Evolutionary conservation across 768 basidiomycete species (phyloP).

Genomic region (Cystobasidium tubakii): DNA sequence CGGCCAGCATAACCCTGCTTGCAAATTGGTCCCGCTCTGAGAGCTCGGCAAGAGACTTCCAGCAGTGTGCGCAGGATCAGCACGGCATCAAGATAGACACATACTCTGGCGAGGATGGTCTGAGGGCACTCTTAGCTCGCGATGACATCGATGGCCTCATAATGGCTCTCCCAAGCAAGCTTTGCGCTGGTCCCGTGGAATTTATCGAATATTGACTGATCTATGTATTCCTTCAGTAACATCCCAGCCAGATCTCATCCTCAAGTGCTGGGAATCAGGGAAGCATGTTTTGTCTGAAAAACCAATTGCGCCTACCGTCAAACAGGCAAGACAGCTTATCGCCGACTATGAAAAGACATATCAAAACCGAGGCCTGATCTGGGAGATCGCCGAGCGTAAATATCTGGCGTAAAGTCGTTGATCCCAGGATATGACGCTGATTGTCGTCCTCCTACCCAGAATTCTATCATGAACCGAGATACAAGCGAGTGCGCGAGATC

Average conservation of each 20-base stretch:
- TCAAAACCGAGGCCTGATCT: background rate
- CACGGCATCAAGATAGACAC: background rate
- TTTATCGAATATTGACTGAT: background rate
- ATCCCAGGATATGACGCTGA: background rate
- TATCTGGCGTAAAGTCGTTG: background rate
- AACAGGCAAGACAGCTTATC: background rate
- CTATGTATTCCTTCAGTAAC: background rate
- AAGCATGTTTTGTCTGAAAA: slow-evolving; percentile 20
- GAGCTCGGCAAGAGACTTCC: background rate
- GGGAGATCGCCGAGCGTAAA: slow-evolving; percentile 8
- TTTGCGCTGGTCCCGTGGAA: background rate
- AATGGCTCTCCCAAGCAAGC: slow-evolving; percentile 10
- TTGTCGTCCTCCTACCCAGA: background rate
- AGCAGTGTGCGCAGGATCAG: background rate
- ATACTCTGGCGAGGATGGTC: background rate
- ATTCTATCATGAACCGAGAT: slow-evolving; percentile 19
- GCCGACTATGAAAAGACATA: background rate
- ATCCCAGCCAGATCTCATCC: background rate
- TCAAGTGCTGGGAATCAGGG: background rate
- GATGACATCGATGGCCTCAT: background rate
- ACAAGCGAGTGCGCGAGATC: background rate
- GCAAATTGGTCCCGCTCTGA: slow-evolving; percentile 10
- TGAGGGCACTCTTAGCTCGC: background rate
- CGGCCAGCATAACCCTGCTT: background rate
- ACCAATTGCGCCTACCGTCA: background rate